Base-by-base conservation (phyloP, 2,329 filamentous ascomycete genomes). In the Rutstroemia sp. region DNA sequence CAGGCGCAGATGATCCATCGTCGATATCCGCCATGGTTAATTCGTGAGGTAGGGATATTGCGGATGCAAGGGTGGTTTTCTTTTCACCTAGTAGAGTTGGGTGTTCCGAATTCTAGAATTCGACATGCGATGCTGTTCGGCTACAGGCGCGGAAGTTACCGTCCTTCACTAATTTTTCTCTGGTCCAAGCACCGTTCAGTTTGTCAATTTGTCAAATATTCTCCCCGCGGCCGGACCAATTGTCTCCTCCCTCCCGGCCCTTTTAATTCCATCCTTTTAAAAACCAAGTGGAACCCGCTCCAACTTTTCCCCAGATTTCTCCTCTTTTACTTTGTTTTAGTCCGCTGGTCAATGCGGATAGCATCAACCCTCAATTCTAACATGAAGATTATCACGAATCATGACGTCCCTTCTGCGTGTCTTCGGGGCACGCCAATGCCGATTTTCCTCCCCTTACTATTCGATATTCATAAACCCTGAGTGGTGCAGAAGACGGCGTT, bases 11-110 rank as follows among this genome's bases (percentile, higher is more conserved):
- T 57, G 82, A 78, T 64, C 86, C 83, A 69, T 91, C 88, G 69
- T 88, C 89, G 61, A 78, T 81, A 73, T 96, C 92, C 66, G 92
- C 88, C 92, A 96, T 96, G 59, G 62, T 54, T 74, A 3, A 19
- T 50, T 8, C n/a, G n/a, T 9, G 47, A 34, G 62, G 62, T 54
- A 27, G 50, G 27, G 51, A 21, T 45, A 44, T 42, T 50, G 34
- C 48, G 50, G 23, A 42, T 30, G 42, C 39, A n/a, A 19, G 16
- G 16, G 7, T 42, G 39, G n/a, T 42, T 42, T 42, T 19, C 9
- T 16, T 5, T n/a, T n/a, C 1, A 42, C 17, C 39, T 42, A 17
- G 5, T n/a, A 19, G 9, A 17, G 16, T 42, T 12, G 16, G 7
- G 39, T 34, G 12, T 34, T 3, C 30, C 27, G 9, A 30, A 30